These are phyloP conservation scores for Picochlorum sp. DNA, from an alignment of 139 green algal species.

Conservation along the genomic window DNA sequence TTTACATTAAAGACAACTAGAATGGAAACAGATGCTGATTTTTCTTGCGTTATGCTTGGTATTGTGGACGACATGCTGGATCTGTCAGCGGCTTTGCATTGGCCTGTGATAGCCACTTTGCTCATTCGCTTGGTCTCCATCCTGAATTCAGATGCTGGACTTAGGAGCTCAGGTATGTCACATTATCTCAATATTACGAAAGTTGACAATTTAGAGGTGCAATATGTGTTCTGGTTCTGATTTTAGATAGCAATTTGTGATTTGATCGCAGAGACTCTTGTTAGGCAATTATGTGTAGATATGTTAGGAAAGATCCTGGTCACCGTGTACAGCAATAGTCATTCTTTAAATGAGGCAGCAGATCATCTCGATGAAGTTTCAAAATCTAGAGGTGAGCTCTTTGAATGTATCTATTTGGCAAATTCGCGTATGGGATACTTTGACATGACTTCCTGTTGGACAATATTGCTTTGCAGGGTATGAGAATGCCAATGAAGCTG, in stretches of 20 bases:
- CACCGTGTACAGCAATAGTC: conserved; percentile 14
- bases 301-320: conserved; percentile 38
- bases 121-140: conserved; percentile 41
- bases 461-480: background rate
- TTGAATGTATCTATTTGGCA: too few species aligned
- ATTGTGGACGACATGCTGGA: conserved; percentile 54
- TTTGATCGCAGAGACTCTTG: conserved; percentile 21
- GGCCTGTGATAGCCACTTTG: conserved; percentile 51
- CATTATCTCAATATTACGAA: too few species aligned
- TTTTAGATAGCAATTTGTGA: background rate
- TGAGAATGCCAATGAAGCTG: background rate
- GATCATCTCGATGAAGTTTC: too few species aligned
- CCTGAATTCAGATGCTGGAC: conserved; percentile 25
- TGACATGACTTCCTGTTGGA: too few species aligned
- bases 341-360: background rate
- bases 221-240: too few species aligned
- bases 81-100: conserved; percentile 42
- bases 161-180: too few species aligned
- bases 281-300: conserved; percentile 46
- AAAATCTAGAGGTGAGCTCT: too few species aligned
- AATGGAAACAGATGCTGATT: conserved; percentile 32
- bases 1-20: background rate
- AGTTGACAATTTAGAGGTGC: too few species aligned
- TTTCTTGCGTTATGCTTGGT: conserved; percentile 35
- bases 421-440: too few species aligned